phyloP scores from a whole-genome alignment of 2,329 filamentous ascomycete genomes.

The Xylaria multiplex region DNA sequence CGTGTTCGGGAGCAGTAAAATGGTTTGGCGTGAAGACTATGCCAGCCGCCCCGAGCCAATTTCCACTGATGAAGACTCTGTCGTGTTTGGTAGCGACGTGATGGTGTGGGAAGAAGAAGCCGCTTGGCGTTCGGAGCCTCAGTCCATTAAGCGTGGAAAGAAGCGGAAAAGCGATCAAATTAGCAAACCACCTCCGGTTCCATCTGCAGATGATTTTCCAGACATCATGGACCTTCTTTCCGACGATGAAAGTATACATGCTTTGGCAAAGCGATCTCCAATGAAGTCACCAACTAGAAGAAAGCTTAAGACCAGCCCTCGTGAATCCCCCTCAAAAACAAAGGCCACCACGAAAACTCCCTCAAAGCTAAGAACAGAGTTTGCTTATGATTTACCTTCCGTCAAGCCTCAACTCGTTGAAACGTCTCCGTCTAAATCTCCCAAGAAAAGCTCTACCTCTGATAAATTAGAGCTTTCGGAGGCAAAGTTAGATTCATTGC shows the following conservation, averaged over 20 bases:
- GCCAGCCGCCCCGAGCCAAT: conserved; percentile 54
- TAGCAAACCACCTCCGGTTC: conserved; percentile 45
- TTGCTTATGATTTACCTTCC: conserved; percentile 27
- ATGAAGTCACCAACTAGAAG: conserved; percentile 51
- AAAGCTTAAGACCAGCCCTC: conserved; percentile 41
- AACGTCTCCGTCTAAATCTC: conserved; percentile 44
- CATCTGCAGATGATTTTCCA: conserved; percentile 58
- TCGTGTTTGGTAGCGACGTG: conserved; percentile 44
- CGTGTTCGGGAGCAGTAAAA: conserved; percentile 46
- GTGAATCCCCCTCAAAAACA: conserved; percentile 37
- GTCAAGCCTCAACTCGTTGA: conserved; percentile 34
- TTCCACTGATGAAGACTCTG: conserved; percentile 45
- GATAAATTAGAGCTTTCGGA: conserved; percentile 26
- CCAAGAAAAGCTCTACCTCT: conserved; percentile 34
- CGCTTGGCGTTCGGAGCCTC: conserved; percentile 52
- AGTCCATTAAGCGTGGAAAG: conserved; percentile 53
- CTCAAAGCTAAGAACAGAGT: conserved; percentile 27
- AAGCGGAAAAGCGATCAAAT: conserved; percentile 65
- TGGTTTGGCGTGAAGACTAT: conserved; percentile 58
- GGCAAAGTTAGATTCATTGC: conserved; percentile 16
- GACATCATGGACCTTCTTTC: conserved; percentile 61
- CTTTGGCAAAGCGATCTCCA: conserved; percentile 51
- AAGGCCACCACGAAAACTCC: conserved; percentile 23
- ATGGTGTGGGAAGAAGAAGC: conserved; percentile 58
- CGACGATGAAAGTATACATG: conserved; percentile 45